Percentiles rank a stretch among this genome's conserved stretches.
phyloP scores from a whole-genome alignment of 768 basidiomycete species.

The Lactarius akahatsu region DNA sequence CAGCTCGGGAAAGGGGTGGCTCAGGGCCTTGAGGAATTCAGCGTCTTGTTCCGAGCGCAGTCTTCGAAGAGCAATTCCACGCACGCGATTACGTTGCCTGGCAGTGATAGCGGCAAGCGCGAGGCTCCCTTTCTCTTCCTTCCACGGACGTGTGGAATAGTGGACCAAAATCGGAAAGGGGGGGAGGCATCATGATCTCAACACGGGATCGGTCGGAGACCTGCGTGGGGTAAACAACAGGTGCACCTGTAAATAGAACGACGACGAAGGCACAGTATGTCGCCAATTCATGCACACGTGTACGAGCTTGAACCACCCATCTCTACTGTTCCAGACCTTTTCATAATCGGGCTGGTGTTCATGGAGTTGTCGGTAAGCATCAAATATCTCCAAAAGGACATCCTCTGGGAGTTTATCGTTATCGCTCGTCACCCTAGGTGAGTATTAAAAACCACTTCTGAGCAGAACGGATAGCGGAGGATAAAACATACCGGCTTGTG shows the following conservation, averaged over 20 bases:
- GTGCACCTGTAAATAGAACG: too few relatives aligned
- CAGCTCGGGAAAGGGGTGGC: not conserved
- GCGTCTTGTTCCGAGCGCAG: too few relatives aligned
- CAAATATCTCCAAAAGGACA: constrained; percentile 10
- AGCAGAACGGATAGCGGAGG: not conserved
- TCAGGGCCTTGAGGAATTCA: not conserved
- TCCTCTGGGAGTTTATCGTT: not conserved
- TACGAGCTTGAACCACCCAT: constrained; percentile 16
- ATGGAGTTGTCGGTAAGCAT: constrained; percentile 1
- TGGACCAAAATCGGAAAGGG: too few relatives aligned
- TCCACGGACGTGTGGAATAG: too few relatives aligned
- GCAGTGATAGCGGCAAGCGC: too few relatives aligned
- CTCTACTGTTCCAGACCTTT: not conserved
- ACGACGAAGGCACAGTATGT: too few relatives aligned
- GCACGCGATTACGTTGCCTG: too few relatives aligned
- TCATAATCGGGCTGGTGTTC: not conserved
- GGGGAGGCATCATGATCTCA: too few relatives aligned
- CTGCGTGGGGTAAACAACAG: too few relatives aligned
- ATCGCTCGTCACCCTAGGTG: not conserved
- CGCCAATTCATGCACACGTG: constrained; percentile 4
- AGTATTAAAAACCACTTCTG: not conserved
- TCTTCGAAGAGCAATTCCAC: too few relatives aligned
- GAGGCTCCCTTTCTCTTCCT: too few relatives aligned
- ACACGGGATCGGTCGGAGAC: too few relatives aligned
- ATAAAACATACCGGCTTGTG: not conserved